Conservation (phyloP, 305 asterid genomes). For the Withania somnifera region DNA sequence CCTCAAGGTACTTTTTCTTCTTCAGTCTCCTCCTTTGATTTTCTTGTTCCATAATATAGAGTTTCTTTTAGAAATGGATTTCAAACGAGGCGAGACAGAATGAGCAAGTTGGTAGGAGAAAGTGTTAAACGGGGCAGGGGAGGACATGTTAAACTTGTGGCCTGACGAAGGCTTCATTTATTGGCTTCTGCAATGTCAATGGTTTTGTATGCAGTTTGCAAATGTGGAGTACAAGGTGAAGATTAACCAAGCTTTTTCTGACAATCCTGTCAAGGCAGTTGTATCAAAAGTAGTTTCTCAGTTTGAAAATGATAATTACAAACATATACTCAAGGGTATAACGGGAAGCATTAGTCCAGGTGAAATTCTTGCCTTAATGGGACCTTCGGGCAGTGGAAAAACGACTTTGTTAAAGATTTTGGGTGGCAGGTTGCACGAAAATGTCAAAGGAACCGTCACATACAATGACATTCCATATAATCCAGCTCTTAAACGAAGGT, state of each 20-base stretch:
- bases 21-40: neutral
- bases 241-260: constrained; percentile 24
- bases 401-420: constrained; percentile 65
- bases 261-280: constrained; percentile 49
- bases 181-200: neutral
- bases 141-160: neutral
- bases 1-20: constrained; percentile 41
- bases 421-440: constrained; percentile 64
- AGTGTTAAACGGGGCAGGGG: neutral
- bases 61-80: too few relatives aligned
- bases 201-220: constrained; percentile 41
- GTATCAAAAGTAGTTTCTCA: constrained; percentile 49
- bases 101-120: neutral
- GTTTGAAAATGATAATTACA: constrained; percentile 44
- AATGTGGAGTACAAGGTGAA: constrained; percentile 80
- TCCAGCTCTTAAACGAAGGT: constrained; percentile 80
- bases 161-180: neutral
- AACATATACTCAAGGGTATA: constrained; percentile 71
- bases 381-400: constrained; percentile 96
- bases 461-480: constrained; percentile 60
- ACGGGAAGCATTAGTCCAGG: constrained; percentile 82
- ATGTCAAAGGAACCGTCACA: constrained; percentile 63
- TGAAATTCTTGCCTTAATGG: constrained; percentile 82
- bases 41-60: neutral
- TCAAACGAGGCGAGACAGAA: neutral